Evolutionary conservation across 805 yeast species (phyloP).

Genomic region (Pichia phayaonensis): DNA sequence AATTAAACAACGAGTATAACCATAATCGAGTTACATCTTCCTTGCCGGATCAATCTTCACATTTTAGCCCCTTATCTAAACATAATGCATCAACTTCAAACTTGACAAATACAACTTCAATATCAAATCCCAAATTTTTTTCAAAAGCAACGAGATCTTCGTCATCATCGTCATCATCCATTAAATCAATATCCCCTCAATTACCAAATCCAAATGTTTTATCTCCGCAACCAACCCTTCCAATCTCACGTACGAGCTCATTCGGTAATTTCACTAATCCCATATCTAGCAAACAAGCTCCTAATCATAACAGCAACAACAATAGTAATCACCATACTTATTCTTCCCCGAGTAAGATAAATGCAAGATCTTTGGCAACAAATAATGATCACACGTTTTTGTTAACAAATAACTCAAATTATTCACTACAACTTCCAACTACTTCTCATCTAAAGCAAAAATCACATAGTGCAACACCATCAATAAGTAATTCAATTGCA

Average conservation of each 20-base stretch:
- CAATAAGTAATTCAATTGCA: neutral
- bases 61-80: neutral
- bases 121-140: neutral
- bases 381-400: constrained; percentile 7
- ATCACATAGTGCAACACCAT: constrained; percentile 2
- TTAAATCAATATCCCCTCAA: neutral
- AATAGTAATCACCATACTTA: neutral
- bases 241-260: neutral
- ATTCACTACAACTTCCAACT: neutral
- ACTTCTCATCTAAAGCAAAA: neutral
- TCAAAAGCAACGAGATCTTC: neutral
- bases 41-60: neutral
- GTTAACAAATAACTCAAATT: neutral
- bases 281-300: neutral
- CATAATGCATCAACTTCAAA: neutral
- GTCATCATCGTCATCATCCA: neutral
- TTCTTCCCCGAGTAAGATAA: constrained; percentile 3
- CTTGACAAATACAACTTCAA: neutral
- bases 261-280: neutral
- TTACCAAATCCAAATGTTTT: neutral
- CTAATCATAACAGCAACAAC: neutral
- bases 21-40: neutral
- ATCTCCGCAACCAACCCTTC: neutral
- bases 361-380: constrained; percentile 5
- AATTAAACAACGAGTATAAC: neutral